Conservation (phyloP, 345 rosid genomes). For the Cardamine resedifolia region DNA sequence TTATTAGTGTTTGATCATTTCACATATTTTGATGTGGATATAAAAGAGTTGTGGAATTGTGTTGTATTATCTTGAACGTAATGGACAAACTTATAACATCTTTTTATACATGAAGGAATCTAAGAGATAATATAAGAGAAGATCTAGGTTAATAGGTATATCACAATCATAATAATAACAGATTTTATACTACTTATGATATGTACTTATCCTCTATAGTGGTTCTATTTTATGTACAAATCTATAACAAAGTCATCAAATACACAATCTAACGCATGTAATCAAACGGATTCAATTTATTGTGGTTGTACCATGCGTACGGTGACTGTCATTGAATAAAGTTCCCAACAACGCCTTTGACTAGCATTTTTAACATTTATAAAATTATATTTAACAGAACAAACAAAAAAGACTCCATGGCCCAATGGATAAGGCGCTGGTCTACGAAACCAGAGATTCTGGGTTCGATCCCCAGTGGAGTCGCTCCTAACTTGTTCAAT, state of each 20-base stretch:
- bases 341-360: neutral
- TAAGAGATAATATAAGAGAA: too few species aligned
- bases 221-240: neutral
- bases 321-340: too few species aligned
- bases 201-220: neutral
- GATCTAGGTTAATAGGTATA: neutral
- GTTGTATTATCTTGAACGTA: too few species aligned
- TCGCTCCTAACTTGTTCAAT: too few species aligned
- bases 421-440: conserved; percentile 98
- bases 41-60: too few species aligned
- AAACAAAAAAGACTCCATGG: conserved; percentile 48
- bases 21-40: too few species aligned
- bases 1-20: too few species aligned
- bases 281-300: too few species aligned
- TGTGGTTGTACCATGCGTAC: too few species aligned
- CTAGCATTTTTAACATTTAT: too few species aligned
- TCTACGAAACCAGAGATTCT: conserved; percentile 89
- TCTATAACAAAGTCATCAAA: neutral
- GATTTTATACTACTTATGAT: neutral
- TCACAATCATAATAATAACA: neutral
- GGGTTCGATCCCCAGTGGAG: conserved; percentile 90
- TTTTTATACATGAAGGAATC: too few species aligned
- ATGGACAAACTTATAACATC: too few species aligned
- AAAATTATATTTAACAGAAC: neutral
- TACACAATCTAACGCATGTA: neutral